Evolutionary conservation across 2,329 filamentous ascomycete species (phyloP).

Genomic region (Hypoxylon sp.): DNA sequence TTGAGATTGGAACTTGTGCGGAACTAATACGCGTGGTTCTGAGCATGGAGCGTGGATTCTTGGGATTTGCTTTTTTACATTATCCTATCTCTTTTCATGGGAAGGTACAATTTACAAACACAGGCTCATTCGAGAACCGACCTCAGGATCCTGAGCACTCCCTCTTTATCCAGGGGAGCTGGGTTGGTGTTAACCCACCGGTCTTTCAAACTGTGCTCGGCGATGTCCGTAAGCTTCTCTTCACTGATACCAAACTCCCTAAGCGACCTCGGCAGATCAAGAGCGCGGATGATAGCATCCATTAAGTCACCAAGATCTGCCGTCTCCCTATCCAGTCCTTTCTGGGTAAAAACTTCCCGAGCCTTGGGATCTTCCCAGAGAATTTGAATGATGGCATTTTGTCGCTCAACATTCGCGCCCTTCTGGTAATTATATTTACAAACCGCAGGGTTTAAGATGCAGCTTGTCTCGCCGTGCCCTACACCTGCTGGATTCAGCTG

Average conservation of each 20-base stretch:
- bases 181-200: constrained; percentile 66
- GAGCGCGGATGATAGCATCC: constrained; percentile 63
- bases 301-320: constrained; percentile 67
- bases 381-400: constrained; percentile 58
- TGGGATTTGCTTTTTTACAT: constrained; percentile 26
- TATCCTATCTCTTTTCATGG: constrained; percentile 19
- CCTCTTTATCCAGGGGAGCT: constrained; percentile 62
- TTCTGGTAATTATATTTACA: constrained; percentile 67
- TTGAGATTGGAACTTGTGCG: constrained; percentile 18
- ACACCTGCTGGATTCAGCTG: constrained; percentile 69
- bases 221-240: constrained; percentile 64
- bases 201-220: constrained; percentile 65
- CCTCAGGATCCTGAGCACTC: constrained; percentile 66
- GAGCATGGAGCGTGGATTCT: constrained; percentile 32
- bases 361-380: constrained; percentile 58
- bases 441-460: constrained; percentile 68
- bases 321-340: constrained; percentile 48
- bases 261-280: constrained; percentile 69
- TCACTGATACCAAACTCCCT: constrained; percentile 65
- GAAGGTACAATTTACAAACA: constrained; percentile 21
- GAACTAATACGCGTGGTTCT: constrained; percentile 20
- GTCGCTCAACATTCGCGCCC: constrained; percentile 58
- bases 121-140: constrained; percentile 46
- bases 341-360: constrained; percentile 53
- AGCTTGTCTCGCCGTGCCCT: constrained; percentile 73